Evolutionary conservation across 2,329 filamentous ascomycete genomes (phyloP).

Genomic region (Penicillium sp.): DNA sequence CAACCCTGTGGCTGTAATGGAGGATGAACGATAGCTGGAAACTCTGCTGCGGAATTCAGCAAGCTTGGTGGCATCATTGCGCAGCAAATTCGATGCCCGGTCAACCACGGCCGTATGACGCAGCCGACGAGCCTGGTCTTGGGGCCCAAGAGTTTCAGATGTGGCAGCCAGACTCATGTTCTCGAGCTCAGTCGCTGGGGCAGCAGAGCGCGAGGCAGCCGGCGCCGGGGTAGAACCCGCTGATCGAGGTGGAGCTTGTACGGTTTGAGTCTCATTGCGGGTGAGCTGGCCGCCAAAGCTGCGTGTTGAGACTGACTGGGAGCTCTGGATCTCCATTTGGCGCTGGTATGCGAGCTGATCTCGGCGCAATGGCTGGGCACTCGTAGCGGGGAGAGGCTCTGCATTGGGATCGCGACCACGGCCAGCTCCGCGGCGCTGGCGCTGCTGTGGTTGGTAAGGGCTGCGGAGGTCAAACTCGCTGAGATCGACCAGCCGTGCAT

Average conservation of each 20-base stretch:
- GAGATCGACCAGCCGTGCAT: constrained; percentile 84
- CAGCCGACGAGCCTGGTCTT: constrained; percentile 78
- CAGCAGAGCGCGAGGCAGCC: constrained; percentile 27
- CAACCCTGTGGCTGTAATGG: constrained; percentile 73
- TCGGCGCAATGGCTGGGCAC: constrained; percentile 77
- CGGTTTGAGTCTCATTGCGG: constrained; percentile 50
- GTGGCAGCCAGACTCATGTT: constrained; percentile 53
- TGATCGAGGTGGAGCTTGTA: constrained; percentile 50
- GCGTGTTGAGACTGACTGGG: constrained; percentile 76
- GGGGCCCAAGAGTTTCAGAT: constrained; percentile 61
- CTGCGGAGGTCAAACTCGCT: constrained; percentile 80
- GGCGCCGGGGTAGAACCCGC: constrained; percentile 32
- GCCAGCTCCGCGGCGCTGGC: constrained; percentile 63
- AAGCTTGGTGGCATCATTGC: constrained; percentile 76
- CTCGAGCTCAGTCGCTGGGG: constrained; percentile 50
- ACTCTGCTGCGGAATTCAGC: constrained; percentile 77
- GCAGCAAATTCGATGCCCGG: constrained; percentile 78
- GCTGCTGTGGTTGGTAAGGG: constrained; percentile 66
- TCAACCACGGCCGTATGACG: constrained; percentile 86
- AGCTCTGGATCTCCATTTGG: constrained; percentile 87
- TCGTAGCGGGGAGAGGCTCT: constrained; percentile 75
- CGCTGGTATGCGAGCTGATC: constrained; percentile 92
- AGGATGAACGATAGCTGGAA: constrained; percentile 73
- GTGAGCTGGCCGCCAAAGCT: constrained; percentile 86
- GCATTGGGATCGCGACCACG: constrained; percentile 86